Conservation (phyloP, 345 rosid species). For the Hevea brasiliensis region DNA sequence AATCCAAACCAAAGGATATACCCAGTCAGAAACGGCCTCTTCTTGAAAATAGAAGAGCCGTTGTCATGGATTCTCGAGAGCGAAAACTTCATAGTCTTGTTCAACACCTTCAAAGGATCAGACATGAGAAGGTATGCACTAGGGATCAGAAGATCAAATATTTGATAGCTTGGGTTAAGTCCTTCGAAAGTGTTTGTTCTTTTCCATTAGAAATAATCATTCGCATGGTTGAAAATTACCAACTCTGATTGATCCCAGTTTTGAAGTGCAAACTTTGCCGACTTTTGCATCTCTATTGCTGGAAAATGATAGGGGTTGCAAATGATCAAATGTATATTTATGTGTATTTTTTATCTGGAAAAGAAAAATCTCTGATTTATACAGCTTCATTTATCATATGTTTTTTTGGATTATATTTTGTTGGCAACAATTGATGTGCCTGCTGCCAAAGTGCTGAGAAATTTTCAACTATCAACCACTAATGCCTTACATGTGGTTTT, state of each 20-base stretch:
- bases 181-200: background rate
- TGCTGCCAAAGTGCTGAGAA: background rate
- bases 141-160: background rate
- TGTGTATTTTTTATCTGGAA: background rate
- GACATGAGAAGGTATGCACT: constrained; percentile 56
- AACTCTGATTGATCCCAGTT: background rate
- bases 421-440: background rate
- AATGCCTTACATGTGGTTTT: background rate
- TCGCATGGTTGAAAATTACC: background rate
- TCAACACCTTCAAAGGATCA: constrained; percentile 61
- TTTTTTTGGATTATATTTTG: background rate
- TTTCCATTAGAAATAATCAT: background rate
- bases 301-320: background rate
- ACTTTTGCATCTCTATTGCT: too few relatives aligned
- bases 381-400: background rate
- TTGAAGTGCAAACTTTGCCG: background rate
- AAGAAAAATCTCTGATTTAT: background rate
- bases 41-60: constrained; percentile 69
- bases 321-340: background rate
- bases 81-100: constrained; percentile 49
- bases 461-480: background rate
- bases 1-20: constrained; percentile 72
- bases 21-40: constrained; percentile 46
- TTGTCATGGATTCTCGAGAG: constrained; percentile 72
- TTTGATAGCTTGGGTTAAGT: background rate